phyloP scores from a whole-genome alignment of 805 yeast species.

The Pichia cephalocereana region DNA sequence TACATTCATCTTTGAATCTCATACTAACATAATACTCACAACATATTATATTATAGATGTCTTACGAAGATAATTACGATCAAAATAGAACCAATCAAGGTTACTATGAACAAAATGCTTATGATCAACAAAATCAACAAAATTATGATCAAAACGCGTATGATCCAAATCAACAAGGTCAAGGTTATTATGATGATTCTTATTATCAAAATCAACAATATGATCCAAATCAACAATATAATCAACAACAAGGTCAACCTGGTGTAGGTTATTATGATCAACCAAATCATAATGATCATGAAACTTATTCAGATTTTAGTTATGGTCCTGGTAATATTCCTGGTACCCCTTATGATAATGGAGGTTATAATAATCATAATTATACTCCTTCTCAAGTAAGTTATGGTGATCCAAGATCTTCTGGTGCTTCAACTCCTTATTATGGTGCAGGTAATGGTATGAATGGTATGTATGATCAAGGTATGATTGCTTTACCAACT shows the following conservation, averaged over 20 bases:
- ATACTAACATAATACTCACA: slow-evolving; percentile 6
- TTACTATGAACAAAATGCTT: neutral
- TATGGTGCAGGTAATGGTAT: slow-evolving; percentile 22
- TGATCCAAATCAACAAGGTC: slow-evolving; percentile 20
- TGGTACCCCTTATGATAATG: slow-evolving; percentile 54
- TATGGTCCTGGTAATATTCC: slow-evolving; percentile 52
- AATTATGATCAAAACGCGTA: slow-evolving; percentile 21
- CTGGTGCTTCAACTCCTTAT: slow-evolving; percentile 93
- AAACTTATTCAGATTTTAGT: slow-evolving; percentile 52
- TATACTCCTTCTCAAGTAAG: slow-evolving; percentile 78
- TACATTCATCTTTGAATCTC: neutral
- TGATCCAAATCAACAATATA: slow-evolving; percentile 15
- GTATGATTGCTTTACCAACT: slow-evolving; percentile 60
- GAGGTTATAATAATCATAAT: slow-evolving; percentile 36
- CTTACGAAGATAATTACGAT: slow-evolving; percentile 50
- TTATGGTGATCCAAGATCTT: slow-evolving; percentile 77
- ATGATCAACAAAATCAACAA: slow-evolving; percentile 13
- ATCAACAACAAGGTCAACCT: slow-evolving; percentile 11
- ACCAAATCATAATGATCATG: slow-evolving; percentile 41
- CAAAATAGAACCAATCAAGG: slow-evolving; percentile 26
- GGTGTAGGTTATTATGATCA: slow-evolving; percentile 37
- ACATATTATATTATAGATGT: slow-evolving; percentile 31
- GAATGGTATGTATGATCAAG: slow-evolving; percentile 29
- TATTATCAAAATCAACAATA: slow-evolving; percentile 12
- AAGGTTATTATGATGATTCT: neutral